Conservation (phyloP, 805 yeast genomes). For the Vanderwaltozyma verrucispora region DNA sequence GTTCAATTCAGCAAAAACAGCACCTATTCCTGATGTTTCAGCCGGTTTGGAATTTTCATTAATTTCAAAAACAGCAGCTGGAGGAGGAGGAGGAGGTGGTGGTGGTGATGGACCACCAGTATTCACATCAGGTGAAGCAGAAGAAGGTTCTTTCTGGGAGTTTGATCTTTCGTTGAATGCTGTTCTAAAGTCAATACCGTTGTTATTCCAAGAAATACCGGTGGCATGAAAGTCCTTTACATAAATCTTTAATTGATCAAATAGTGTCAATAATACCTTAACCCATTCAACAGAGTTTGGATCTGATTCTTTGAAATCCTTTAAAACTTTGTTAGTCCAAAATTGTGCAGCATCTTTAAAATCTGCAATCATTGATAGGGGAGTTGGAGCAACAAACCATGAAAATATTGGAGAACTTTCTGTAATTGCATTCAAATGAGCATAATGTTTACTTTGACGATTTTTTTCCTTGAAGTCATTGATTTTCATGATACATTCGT, state of each 20-base stretch:
- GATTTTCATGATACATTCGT: slow-evolving; percentile 46
- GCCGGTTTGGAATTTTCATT: slow-evolving; percentile 19
- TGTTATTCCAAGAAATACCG: slow-evolving; percentile 72
- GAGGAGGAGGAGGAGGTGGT: slow-evolving; percentile 92
- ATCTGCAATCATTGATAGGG: slow-evolving; percentile 67
- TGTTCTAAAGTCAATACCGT: slow-evolving; percentile 45
- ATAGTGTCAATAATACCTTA: slow-evolving; percentile 45
- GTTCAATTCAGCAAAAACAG: slow-evolving; percentile 86
- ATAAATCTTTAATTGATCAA: slow-evolving; percentile 61
- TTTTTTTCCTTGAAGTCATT: slow-evolving; percentile 62
- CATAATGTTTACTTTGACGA: slow-evolving; percentile 52
- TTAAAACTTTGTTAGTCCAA: slow-evolving; percentile 85
- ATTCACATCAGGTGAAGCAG: slow-evolving; percentile 29
- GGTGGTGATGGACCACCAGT: slow-evolving; percentile 70
- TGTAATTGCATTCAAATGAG: slow-evolving; percentile 71
- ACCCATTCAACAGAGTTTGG: slow-evolving; percentile 75
- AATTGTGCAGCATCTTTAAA: slow-evolving; percentile 87
- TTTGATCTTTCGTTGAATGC: slow-evolving; percentile 22
- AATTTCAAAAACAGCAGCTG: slow-evolving; percentile 54
- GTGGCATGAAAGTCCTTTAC: slow-evolving; percentile 70
- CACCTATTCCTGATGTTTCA: slow-evolving; percentile 50
- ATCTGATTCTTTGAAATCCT: slow-evolving; percentile 70
- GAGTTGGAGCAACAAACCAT: slow-evolving; percentile 76
- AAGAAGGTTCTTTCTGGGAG: slow-evolving; percentile 4
- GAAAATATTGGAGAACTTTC: slow-evolving; percentile 88